A percentile compares a stretch with the other conserved stretches of the same genome.
Conservation (phyloP, 2,329 filamentous ascomycete genomes). For the Tolypocladium album region DNA sequence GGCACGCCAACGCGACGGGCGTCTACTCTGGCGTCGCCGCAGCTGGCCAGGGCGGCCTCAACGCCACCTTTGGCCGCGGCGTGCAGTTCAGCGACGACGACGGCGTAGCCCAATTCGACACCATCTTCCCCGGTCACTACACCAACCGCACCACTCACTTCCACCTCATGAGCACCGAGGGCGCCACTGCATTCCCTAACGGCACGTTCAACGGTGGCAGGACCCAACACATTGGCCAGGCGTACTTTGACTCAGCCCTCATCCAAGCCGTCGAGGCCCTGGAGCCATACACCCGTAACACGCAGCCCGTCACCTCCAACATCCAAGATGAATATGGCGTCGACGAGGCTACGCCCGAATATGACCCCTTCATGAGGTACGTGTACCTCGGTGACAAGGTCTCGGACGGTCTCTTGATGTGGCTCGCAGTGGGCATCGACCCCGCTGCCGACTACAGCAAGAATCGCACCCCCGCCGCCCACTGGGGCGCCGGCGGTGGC, state of each 20-base stretch:
- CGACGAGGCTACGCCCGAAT: slow-evolving; percentile 32
- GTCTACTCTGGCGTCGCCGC: slow-evolving; percentile 30
- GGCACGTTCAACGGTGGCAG: slow-evolving; percentile 37
- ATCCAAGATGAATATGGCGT: slow-evolving; percentile 33
- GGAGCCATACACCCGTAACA: slow-evolving; percentile 33
- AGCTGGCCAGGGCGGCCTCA: slow-evolving; percentile 22
- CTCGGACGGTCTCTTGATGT: slow-evolving; percentile 39
- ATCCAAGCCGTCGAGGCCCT: slow-evolving; percentile 37
- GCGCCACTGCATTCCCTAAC: slow-evolving; percentile 30
- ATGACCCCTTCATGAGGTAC: slow-evolving; percentile 49
- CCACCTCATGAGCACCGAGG: slow-evolving; percentile 20
- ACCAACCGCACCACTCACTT: slow-evolving; percentile 28
- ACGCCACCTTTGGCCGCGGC: slow-evolving; percentile 27
- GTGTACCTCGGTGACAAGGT: slow-evolving; percentile 41
- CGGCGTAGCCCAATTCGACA: slow-evolving; percentile 29
- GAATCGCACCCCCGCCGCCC: not conserved
- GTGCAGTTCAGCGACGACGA: slow-evolving; percentile 26
- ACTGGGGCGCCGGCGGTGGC: slow-evolving; percentile 2
- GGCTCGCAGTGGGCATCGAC: slow-evolving; percentile 42
- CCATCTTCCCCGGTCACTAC: slow-evolving; percentile 33
- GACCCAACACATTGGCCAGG: slow-evolving; percentile 48
- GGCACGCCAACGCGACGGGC: slow-evolving; percentile 34
- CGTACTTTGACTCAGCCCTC: slow-evolving; percentile 44
- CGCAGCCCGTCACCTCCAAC: slow-evolving; percentile 34
- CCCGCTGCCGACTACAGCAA: slow-evolving; percentile 3